phyloP scores from a whole-genome alignment of 169 alveolate genomes.

The Hepatocystis sp. region DNA sequence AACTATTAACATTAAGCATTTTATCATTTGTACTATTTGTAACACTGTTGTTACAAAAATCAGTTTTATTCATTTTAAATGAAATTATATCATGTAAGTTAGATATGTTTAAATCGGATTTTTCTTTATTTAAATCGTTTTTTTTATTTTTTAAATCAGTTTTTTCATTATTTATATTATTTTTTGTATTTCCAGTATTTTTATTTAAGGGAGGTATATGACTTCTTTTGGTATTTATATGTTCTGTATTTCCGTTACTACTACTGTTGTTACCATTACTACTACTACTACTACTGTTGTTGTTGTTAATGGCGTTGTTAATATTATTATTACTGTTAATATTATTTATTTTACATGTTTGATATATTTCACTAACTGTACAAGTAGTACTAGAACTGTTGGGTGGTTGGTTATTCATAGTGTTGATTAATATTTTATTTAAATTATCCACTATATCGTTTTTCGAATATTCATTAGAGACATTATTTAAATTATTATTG shows the following conservation, averaged over 20 bases:
- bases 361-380: constrained; percentile 3
- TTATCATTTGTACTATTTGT: constrained; percentile 7
- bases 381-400: neutral
- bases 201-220: too few relatives aligned
- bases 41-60: neutral
- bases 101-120: constrained; percentile 4
- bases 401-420: neutral
- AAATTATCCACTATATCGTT: neutral
- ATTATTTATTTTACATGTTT: neutral
- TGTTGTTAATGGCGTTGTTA: neutral
- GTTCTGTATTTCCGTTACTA: too few relatives aligned
- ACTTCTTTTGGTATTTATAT: too few relatives aligned
- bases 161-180: too few relatives aligned
- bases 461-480: too few relatives aligned
- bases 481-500: neutral
- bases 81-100: constrained; percentile 4
- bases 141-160: too few relatives aligned
- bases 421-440: too few relatives aligned
- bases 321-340: neutral
- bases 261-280: constrained; percentile 7
- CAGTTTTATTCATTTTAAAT: too few relatives aligned
- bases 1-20: constrained; percentile 7
- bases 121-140: constrained; percentile 1
- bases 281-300: neutral
- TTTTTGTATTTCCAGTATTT: too few relatives aligned